Evolutionary conservation across 1,284 basidiomycete genomes (phyloP), one percentile per base, ranked within the genome.

Genomic region (Ustilago trichophora): DNA sequence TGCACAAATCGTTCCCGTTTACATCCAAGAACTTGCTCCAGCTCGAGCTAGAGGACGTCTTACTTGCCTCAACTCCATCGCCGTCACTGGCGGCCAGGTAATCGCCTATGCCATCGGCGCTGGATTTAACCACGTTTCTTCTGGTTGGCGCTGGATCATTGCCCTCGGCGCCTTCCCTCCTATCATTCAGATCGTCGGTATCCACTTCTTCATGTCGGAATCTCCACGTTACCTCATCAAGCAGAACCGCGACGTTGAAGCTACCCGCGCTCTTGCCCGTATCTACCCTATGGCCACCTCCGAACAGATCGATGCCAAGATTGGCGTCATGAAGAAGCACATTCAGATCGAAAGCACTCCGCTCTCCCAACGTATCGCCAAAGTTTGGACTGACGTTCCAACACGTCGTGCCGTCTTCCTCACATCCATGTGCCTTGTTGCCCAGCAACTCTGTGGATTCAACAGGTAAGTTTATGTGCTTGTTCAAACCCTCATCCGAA

Each of bases 71-170:
- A 79, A 83, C 62, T 76, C 73, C 24, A 72, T 82, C 35, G 70
- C 75, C 25, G 82, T 83, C 59, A 83, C 82, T 4, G 78, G 77
- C 33, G 83, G 83, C 15, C 83, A 83, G 71, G 82, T 83, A 34
- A 45, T 82, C 41, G 72, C 77, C 1, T 82, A 81, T 53, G 81
- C 76, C 13, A 65, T 81, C 38, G 80, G 82, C 34, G 71, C 71
- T 16, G 71, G 46, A 6, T 70, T 73, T 24, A 24, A 63, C 8
- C 43, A 67, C 21, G 73, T 77, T 18, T 71, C 68, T 7, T 45
- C 73, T n/a, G 82, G 80, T 3, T 83, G 82, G 82, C 58, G 83
- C 21, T 82, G 76, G 58, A 81, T 82, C 63, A 82, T 83, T 31
- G 83, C 80, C 12, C 73, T 82, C 26, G 82, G 83, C 18, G 73